Percentiles rank a stretch among this genome's conserved stretches.
phyloP scores from a whole-genome alignment of 2,329 filamentous ascomycete genomes.

The Parastagonospora avenae region DNA sequence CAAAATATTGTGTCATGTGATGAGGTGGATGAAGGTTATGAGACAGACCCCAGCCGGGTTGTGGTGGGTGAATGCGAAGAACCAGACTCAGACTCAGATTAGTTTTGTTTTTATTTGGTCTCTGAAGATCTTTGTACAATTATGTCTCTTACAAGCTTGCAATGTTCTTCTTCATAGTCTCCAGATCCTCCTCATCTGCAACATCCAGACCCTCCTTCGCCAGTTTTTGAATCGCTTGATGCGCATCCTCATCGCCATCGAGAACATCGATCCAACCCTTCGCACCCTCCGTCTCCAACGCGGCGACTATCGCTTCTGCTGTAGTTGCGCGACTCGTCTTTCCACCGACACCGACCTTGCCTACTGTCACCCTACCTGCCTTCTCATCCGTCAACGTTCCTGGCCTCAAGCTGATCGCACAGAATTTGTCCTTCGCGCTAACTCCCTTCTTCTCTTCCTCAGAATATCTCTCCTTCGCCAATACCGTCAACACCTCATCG shows the following conservation, averaged over 20 bases:
- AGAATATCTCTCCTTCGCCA: constrained; percentile 39
- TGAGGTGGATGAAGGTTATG: too few relatives aligned
- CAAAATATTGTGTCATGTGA: too few relatives aligned
- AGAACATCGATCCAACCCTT: constrained; percentile 61
- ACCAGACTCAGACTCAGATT: too few relatives aligned
- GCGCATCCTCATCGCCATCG: constrained; percentile 55
- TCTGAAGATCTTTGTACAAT: too few relatives aligned
- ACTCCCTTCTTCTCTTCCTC: constrained; percentile 36
- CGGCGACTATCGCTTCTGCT: constrained; percentile 55
- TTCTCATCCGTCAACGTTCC: constrained; percentile 55
- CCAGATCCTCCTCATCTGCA: constrained; percentile 58
- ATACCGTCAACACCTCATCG: constrained; percentile 59
- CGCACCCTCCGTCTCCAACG: constrained; percentile 55
- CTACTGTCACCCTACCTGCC: constrained; percentile 56
- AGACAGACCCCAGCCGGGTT: too few relatives aligned
- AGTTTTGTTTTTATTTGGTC: too few relatives aligned
- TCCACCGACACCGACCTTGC: constrained; percentile 51
- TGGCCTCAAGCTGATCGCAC: constrained; percentile 58
- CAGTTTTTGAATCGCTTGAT: constrained; percentile 53
- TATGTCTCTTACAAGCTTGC: constrained; percentile 20
- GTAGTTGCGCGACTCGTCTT: constrained; percentile 57
- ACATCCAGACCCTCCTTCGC: constrained; percentile 53
- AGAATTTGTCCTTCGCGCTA: constrained; percentile 45
- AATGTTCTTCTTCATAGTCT: constrained; percentile 45
- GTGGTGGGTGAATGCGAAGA: too few relatives aligned